Base-by-base conservation (phyloP, 768 basidiomycete genomes). In the Suillus variegatus region DNA sequence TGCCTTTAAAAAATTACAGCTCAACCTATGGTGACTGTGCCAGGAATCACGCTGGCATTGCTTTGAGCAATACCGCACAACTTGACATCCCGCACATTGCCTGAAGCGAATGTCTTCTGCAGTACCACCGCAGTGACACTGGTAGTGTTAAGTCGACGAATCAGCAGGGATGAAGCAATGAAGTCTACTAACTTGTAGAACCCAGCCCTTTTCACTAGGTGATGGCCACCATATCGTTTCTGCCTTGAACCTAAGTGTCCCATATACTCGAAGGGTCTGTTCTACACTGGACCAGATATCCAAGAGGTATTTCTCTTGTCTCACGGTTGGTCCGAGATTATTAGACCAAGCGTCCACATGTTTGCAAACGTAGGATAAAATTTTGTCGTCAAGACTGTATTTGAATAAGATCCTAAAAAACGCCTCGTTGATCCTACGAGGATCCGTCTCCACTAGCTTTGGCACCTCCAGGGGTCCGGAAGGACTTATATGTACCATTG, bases 61-160 rank as follows among this genome's bases (percentile, higher is more conserved):
- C 18, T 56, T 56, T 38, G 55, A 56, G n/a, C 55, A 56, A 13
- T 56, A 56, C n/a, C 36, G 55, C 7, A 38, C 36, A 20, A 56
- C 55, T 12, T 56, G n/a, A 56, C 55, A 56, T 22, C 55, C 36
- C 36, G 55, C 55, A 10, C 36, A 56, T 56, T 38, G 55, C 55
- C n/a, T 22, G 18, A 56, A 36, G 13, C 13, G n/a, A 22, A 36
- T 14, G 13, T 56, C 55, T 38, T 56, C 36, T 6, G 13, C 36
- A n/a, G 13, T 56, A 13, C 13, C 36, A 56, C n/a, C n/a, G 10
- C 35, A 55, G 9, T 7, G 10, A 38, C 36, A 38, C 55, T 56
- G 36, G 12, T 22, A 32, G 10, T 6, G 5, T 38, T 38, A 12
- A n/a, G 20, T 12, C 8, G 12, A 6, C 46, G 2, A 12, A 13